Base-by-base conservation (phyloP, 441 rosid species). In the Eutrema salsugineum region DNA sequence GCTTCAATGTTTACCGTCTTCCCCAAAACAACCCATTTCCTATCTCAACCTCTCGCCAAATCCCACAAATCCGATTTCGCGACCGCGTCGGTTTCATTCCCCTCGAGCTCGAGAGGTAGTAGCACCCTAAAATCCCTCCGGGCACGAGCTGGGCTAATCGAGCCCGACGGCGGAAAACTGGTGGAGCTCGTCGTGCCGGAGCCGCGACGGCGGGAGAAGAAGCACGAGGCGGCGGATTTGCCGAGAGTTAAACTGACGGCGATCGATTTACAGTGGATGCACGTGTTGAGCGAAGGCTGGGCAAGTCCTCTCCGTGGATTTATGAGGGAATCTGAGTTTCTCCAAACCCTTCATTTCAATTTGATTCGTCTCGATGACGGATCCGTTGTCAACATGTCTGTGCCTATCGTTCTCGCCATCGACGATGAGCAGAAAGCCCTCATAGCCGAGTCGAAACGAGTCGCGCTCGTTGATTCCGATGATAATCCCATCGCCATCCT, bases 271-370 rank as follows among this genome's bases (percentile, higher is more conserved):
- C 87, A 93, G 65, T 91, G 98, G 98, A 87, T 87, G 71, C 97
- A 93, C 73, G 98, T 93, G 7, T 73, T 93, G 75, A 86, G 97
- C 79, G 98, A 93, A 82, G 98, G 98, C 0, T 93, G 98, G 97
- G 96, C 97, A 9, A 93, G 98, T 63, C 97, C 98, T 0, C 86
- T 91, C 11, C 59, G 77, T 1, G 97, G 98, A 14, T 91, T 91
- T 86, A 93, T 93, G 98, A 84, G 87, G 73, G 89, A 91, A 83
- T 81, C 94, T 82, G 93, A 93, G 97, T 91, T 91, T 91, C 96
- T 93, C 86, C 98, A 93, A 89, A 88, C 96, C 38, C 97, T 93
- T 89, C 97, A 91, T 83, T 93, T 89, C 80, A 89, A 89, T 80
- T 78, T 83, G 71, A 85, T 93, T 76, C 92, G 89, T 65, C 82